Conservation (phyloP, 192 early-diverging fungal genomes). For the Geosiphon pyriformis region DNA sequence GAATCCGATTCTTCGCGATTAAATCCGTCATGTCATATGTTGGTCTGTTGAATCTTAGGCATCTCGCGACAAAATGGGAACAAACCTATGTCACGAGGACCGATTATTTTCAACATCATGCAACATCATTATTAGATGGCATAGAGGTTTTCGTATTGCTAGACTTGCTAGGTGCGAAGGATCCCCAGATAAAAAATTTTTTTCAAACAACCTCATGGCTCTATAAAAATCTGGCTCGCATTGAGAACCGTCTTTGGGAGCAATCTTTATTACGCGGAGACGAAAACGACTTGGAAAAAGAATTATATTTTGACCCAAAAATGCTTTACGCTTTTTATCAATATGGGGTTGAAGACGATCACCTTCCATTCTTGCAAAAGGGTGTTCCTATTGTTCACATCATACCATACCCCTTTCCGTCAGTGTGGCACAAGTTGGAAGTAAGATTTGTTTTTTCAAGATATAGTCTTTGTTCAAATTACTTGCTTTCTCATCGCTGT, state of each 20-base stretch:
- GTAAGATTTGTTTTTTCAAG: constrained; percentile 26
- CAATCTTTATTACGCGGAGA: constrained; percentile 19
- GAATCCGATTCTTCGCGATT: no score
- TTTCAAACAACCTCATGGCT: constrained; percentile 61
- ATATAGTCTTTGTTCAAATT: neutral
- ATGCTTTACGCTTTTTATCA: constrained; percentile 23
- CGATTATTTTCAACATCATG: constrained; percentile 26
- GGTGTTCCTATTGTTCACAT: constrained; percentile 83
- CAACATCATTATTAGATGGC: constrained; percentile 43
- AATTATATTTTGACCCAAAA: constrained; percentile 29
- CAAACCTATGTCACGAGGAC: constrained; percentile 29
- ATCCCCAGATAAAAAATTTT: constrained; percentile 50
- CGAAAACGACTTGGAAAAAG: constrained; percentile 16
- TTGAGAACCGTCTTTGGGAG: constrained; percentile 63
- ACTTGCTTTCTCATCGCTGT: neutral
- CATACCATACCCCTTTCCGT: constrained; percentile 82
- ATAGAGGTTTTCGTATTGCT: constrained; percentile 86
- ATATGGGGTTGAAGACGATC: constrained; percentile 74
- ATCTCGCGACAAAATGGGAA: constrained; percentile 81
- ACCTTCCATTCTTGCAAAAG: constrained; percentile 74
- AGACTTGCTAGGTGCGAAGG: constrained; percentile 73
- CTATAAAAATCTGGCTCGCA: constrained; percentile 60
- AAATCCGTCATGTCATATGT: no score
- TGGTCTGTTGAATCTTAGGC: constrained; percentile 41
- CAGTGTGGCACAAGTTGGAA: constrained; percentile 73